Percentiles rank a stretch among this genome's conserved stretches.
Evolutionary conservation across 2,329 filamentous ascomycete genomes (phyloP).

Genomic region (Fusarium tuaranense): DNA sequence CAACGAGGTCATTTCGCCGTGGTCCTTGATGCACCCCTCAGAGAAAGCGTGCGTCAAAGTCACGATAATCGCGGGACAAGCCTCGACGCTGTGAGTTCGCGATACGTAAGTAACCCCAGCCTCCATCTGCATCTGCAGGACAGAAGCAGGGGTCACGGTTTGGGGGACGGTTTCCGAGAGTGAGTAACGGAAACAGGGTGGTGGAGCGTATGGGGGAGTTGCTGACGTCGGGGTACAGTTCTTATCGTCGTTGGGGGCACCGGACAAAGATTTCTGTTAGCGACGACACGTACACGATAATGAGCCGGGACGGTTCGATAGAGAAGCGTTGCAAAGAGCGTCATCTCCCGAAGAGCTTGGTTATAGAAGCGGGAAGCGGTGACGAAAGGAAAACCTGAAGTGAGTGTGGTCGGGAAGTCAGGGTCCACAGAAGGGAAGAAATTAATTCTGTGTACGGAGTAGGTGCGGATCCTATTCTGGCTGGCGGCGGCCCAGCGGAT

Average conservation of each 20-base stretch:
- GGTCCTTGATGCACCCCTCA: slow-evolving; percentile 5
- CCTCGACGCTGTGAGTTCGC: slow-evolving; percentile 7
- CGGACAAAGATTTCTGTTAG: slow-evolving; percentile 8
- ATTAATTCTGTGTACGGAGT: too few relatives aligned
- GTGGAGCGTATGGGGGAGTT: not conserved
- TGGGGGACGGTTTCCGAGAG: slow-evolving; percentile 28
- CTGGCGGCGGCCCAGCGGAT: slow-evolving; percentile 43
- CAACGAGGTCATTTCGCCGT: slow-evolving; percentile 23
- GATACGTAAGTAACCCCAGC: slow-evolving; percentile 18
- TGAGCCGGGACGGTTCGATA: slow-evolving; percentile 34
- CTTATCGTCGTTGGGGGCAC: slow-evolving; percentile 7
- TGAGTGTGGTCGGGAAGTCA: slow-evolving; percentile 13
- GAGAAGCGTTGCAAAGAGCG: slow-evolving; percentile 14
- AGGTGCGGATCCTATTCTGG: slow-evolving; percentile 31
- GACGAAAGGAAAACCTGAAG: slow-evolving; percentile 28
- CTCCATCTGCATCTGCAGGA: slow-evolving; percentile 22
- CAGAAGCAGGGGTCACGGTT: slow-evolving; percentile 17
- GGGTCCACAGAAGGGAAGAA: slow-evolving; percentile 16
- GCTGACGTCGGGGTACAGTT: not conserved
- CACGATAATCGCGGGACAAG: slow-evolving; percentile 25
- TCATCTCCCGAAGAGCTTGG: slow-evolving; percentile 15
- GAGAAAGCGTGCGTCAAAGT: slow-evolving; percentile 9
- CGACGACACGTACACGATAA: slow-evolving; percentile 40
- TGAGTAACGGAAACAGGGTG: slow-evolving; percentile 18
- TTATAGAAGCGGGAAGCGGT: slow-evolving; percentile 34